phyloP scores from a whole-genome alignment of 768 basidiomycete species.

The Kwoniella dendrophila region DNA sequence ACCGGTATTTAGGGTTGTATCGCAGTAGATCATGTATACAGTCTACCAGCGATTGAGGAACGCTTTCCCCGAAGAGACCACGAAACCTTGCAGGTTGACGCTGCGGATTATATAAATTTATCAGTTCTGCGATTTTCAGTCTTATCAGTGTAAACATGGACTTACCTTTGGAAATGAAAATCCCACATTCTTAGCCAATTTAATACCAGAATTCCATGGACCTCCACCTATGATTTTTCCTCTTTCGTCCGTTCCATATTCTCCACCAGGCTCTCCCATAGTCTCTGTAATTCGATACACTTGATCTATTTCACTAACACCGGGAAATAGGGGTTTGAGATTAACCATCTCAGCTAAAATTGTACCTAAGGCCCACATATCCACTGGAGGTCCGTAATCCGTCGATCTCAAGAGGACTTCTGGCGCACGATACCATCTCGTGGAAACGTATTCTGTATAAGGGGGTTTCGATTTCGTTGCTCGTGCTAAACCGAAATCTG shows the following conservation, averaged over 20 bases:
- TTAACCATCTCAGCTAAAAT: conserved; percentile 97
- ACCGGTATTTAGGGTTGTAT: conserved; percentile 83
- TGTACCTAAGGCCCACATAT: conserved; percentile 99
- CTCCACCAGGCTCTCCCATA: conserved; percentile 85
- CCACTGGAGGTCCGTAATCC: conserved; percentile 95
- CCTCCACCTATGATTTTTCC: conserved; percentile 80
- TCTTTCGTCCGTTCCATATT: conserved; percentile 75
- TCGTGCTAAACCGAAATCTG: conserved; percentile 94
- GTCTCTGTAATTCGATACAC: conserved; percentile 85
- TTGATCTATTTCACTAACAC: conserved; percentile 89
- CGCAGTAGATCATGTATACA: conserved; percentile 89
- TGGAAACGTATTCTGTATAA: conserved; percentile 98
- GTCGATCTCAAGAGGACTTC: conserved; percentile 89
- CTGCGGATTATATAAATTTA: conserved; percentile 31
- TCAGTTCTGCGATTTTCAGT: too few relatives aligned
- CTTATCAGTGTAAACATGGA: neutral
- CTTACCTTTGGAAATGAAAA: conserved; percentile 87
- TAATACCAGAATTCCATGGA: conserved; percentile 78
- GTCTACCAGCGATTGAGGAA: conserved; percentile 80
- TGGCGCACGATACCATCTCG: conserved; percentile 99
- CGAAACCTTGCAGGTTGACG: conserved; percentile 58
- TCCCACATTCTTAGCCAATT: conserved; percentile 81
- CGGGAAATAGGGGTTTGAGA: conserved; percentile 92
- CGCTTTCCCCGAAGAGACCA: conserved; percentile 72
- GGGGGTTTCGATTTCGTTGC: conserved; percentile 86